Evolutionary conservation across 2,329 filamentous ascomycete species (phyloP).

Genomic region (Ophiognomonia clavigignenti-juglandacearum): DNA sequence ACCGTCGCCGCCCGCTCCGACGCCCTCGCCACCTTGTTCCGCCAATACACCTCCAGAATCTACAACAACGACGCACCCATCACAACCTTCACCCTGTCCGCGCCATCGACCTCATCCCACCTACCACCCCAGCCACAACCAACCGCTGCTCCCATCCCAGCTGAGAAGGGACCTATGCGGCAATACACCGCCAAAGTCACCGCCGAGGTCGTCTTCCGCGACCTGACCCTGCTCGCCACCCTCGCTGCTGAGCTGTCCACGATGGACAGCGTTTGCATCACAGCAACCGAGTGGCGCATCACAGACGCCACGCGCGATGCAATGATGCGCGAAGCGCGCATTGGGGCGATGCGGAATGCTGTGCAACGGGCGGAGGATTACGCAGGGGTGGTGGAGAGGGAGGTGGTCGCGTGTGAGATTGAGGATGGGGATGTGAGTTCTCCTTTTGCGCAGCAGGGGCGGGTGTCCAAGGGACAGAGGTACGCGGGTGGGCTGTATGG

Average conservation of each 20-base stretch:
- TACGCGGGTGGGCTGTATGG: too few relatives aligned
- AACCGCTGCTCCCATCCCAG: not conserved
- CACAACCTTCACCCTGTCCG: slow-evolving; percentile 18
- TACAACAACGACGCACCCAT: slow-evolving; percentile 18
- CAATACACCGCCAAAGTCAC: slow-evolving; percentile 10
- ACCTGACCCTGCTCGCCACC: slow-evolving; percentile 15
- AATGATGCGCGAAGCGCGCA: slow-evolving; percentile 18
- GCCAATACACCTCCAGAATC: slow-evolving; percentile 15
- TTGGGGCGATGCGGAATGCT: slow-evolving; percentile 18
- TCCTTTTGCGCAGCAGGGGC: not conserved
- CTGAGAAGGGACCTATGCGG: not conserved
- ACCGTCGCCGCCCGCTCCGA: slow-evolving; percentile 12
- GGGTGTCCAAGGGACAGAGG: not conserved
- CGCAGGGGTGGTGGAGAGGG: slow-evolving; percentile 15
- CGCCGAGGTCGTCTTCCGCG: slow-evolving; percentile 18
- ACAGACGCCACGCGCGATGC: slow-evolving; percentile 12
- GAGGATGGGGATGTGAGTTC: slow-evolving; percentile 13
- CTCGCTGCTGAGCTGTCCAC: slow-evolving; percentile 14
- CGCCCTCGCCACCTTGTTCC: slow-evolving; percentile 12
- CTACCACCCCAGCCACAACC: too few relatives aligned
- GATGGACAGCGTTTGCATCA: slow-evolving; percentile 17
- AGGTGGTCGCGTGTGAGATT: slow-evolving; percentile 18
- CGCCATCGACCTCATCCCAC: slow-evolving; percentile 11
- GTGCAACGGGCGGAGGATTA: slow-evolving; percentile 20
- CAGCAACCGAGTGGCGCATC: slow-evolving; percentile 17